phyloP scores from a whole-genome alignment of 164 flowering plant species.

The Tetrastigma voinierianum region DNA sequence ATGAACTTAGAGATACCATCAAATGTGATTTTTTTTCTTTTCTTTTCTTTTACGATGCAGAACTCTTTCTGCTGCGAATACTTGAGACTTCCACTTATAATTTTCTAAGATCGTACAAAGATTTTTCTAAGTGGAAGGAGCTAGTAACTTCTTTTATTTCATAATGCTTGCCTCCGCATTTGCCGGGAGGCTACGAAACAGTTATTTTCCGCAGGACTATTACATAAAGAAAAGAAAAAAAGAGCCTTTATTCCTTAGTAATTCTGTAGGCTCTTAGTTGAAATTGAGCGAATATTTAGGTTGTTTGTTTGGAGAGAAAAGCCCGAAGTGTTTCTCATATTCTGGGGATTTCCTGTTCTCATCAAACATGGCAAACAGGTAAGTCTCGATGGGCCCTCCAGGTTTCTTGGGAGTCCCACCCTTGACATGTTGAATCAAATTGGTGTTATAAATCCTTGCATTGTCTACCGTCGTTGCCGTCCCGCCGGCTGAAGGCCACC shows the following conservation, averaged over 20 bases:
- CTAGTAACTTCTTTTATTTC: no score
- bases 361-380: conserved; percentile 28
- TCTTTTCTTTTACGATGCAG: no score
- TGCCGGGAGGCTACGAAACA: no score
- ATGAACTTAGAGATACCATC: no score
- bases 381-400: conserved; percentile 19
- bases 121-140: no score
- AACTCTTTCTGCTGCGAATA: no score
- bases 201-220: no score
- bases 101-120: no score
- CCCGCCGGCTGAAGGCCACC: conserved; percentile 27
- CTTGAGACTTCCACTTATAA: no score
- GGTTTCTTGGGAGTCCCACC: conserved; percentile 27
- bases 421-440: conserved; percentile 26
- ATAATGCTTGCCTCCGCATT: no score
- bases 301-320: conserved; percentile 14
- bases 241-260: background rate
- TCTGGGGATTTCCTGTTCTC: conserved; percentile 22
- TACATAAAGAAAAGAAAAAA: no score
- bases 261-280: background rate
- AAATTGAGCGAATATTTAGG: conserved; percentile 11
- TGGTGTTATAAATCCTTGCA: conserved; percentile 18
- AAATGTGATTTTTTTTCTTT: no score
- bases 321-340: conserved; percentile 21
- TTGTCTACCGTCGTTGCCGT: conserved; percentile 11